Evolutionary conservation across 2,329 filamentous ascomycete species (phyloP), one percentile per base, ranked within the genome.

Genomic region (Hypoxylon sp.): DNA sequence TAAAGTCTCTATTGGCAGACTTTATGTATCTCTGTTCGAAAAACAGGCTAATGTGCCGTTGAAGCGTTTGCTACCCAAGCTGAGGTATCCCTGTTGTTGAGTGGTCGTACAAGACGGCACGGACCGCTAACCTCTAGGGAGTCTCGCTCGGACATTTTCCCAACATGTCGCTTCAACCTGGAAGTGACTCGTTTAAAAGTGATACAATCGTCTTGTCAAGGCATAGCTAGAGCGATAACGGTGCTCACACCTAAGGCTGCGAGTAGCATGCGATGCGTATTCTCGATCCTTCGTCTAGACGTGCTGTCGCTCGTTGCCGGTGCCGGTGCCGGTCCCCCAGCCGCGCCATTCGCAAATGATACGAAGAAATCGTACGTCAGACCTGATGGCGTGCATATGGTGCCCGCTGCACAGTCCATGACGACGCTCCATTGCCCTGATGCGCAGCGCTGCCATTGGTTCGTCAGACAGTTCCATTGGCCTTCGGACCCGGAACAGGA

Each of bases 401-500:
- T 87, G 4, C 84, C 84, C 4, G 75, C 74, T 0, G 85, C 80
- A 64, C 80, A 81, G 39, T 80, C 65, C 75, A 85, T 79, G n/a
- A 80, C 79, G 0, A 67, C 75, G 67, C 81, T 84, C 85, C 85
- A 87, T 10, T 64, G 73, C 1, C 85, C 84, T 8, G 78, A 75
- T 2, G 82, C 83, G 72, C 85, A 87, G 29, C 85, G 81, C 75
- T 87, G 85, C 78, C 83, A 87, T 35, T 78, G 79, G 19, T 70
- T 76, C 0, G 78, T 80, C 78, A 87, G 82, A 78, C 86, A 87
- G 75, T 87, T 85, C 85, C 85, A 87, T 67, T 82, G 81, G n/a
- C 85, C 85, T 65, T 87, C 85, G 11, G 77, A 73, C 8, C 73
- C 75, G 10, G 77, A 75, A 75, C 85, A 87, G 3, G 75, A 70